These are phyloP conservation scores for Acanthamoeba divionensis DNA, from an alignment of 208 protist genomes.

Conservation along the genomic window DNA sequence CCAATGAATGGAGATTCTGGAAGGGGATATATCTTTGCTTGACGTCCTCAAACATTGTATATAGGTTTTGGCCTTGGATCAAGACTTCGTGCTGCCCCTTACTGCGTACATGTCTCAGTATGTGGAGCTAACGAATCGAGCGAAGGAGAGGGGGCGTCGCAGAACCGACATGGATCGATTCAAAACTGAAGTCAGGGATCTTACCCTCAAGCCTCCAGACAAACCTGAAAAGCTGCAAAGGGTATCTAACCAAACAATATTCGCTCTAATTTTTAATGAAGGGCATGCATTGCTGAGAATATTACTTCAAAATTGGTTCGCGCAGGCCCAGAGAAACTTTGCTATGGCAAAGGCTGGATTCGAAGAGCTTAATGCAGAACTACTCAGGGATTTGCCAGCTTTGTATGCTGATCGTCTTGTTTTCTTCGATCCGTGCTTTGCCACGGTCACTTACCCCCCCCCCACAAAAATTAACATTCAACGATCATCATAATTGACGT, in stretches of 20 bases:
- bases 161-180: constrained; percentile 35
- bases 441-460: background rate
- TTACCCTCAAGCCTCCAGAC: constrained; percentile 9
- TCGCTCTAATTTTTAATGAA: background rate
- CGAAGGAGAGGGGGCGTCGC: constrained; percentile 26
- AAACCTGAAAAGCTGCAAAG: constrained; percentile 11
- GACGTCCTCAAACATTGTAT: no score
- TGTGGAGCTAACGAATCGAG: background rate
- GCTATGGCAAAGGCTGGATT: background rate
- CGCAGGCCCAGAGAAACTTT: constrained; percentile 28
- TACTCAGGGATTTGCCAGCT: background rate
- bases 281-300: background rate
- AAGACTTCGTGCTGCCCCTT: background rate
- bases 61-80: background rate
- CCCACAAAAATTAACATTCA: no score
- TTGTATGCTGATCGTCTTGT: constrained; percentile 12
- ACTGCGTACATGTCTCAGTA: constrained; percentile 22
- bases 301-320: background rate
- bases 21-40: no score
- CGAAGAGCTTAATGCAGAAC: constrained; percentile 29
- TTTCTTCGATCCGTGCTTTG: constrained; percentile 36
- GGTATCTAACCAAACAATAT: background rate
- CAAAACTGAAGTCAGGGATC: background rate
- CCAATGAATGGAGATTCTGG: no score
- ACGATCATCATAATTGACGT: no score